Base-by-base conservation (phyloP, 352 stramenopile genomes). In the Pythium vanterpoolii region DNA sequence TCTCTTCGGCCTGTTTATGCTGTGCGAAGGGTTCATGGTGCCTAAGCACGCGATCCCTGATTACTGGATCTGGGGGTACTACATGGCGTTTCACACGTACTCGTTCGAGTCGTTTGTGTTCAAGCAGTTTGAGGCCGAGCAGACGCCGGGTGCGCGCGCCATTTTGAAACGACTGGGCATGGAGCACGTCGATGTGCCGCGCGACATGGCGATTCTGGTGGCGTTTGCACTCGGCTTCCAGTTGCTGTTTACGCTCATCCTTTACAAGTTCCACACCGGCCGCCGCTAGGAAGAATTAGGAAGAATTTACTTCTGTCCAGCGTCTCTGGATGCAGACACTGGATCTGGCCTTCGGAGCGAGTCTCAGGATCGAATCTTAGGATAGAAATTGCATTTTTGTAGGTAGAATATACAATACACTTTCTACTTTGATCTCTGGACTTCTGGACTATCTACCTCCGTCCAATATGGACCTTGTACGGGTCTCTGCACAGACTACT, bases 21-120 rank as follows among this genome's bases (percentile, higher is more conserved):
- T 93, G 16, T 90, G 80, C 47, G 81, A 93, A 63, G 87, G 86
- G 18, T 95, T 96, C 69, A 89, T 96, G 73, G 76, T 93, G 42
- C 76, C 80, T 8, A 72, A 62, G 67, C n/a, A n/a, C n/a, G n/a
- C n/a, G n/a, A 87, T 89, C 34, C 72, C 72, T 18, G 40, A 59
- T 26, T 75, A 71, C 49, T 73, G 77, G 59, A 74, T 69, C 19
- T 89, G 79, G 79, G 62, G 56, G 7, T 77, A 87, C 58, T 84
- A 86, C 64, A 31, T 86, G 47, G 68, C 71, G 16, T 85, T 88
- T 64, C 77, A 84, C 65, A 72, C 73, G 38, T 88, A 85, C 53
- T 69, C 64, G 26, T 85, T 88, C 61, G 38, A 75, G 48, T 64
- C 66, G 27, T 78, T 88, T 48, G 66, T 88, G 62, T 75, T 71